Conservation (phyloP, 2,329 filamentous ascomycete species). For the Talaromyces sp. region DNA sequence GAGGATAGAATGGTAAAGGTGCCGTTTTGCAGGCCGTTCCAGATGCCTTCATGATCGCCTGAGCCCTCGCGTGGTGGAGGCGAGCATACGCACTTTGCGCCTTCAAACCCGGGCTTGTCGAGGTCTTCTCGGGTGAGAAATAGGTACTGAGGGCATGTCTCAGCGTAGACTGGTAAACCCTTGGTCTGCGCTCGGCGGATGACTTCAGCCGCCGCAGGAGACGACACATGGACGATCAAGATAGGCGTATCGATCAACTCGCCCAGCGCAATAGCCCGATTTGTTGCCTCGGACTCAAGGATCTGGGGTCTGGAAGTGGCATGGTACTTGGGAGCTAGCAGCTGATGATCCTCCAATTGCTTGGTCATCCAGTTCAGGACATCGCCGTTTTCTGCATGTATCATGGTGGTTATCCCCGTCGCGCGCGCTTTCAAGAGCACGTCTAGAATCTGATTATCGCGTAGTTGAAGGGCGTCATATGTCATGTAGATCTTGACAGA, state of each 20-base stretch:
- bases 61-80: conserved; percentile 44
- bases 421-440: conserved; percentile 36
- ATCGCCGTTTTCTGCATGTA: conserved; percentile 40
- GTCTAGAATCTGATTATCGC: conserved; percentile 37
- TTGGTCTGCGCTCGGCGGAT: conserved; percentile 47
- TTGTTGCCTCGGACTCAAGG: conserved; percentile 40
- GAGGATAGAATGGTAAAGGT: conserved; percentile 51
- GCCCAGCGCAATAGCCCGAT: conserved; percentile 47
- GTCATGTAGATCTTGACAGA: conserved; percentile 46
- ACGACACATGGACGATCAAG: conserved; percentile 49
- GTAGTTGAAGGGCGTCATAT: conserved; percentile 37
- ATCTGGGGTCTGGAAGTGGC: conserved; percentile 35
- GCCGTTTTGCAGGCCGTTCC: conserved; percentile 46
- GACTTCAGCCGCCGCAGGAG: conserved; percentile 41
- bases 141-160: conserved; percentile 56
- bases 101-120: conserved; percentile 35
- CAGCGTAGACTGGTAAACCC: conserved; percentile 49
- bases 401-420: conserved; percentile 35
- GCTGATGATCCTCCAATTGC: conserved; percentile 28
- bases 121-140: conserved; percentile 46
- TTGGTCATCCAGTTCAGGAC: conserved; percentile 35
- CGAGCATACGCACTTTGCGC: conserved; percentile 51
- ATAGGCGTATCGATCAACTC: conserved; percentile 48
- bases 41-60: conserved; percentile 46
- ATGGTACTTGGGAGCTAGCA: conserved; percentile 36